Evolutionary conservation across 192 early-diverging fungal species (phyloP), one percentile per base, ranked within the genome.

Genomic region (Backusella westeae): DNA sequence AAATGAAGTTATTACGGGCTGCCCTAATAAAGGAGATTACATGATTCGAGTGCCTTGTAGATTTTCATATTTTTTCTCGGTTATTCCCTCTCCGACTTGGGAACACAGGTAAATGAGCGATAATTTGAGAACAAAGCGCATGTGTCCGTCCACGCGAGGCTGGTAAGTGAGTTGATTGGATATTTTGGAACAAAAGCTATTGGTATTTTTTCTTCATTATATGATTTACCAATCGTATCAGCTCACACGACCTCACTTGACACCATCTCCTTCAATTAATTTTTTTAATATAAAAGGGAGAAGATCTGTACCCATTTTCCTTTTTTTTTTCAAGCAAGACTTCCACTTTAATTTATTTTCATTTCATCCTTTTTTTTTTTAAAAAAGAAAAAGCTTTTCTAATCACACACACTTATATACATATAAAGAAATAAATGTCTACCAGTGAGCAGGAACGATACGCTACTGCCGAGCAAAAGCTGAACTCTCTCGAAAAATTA

Each of bases 401-500:
- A 53, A 19, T 72, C 49, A 34, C 26, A 72, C 26, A 36, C 66
- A 29, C 12, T 19, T 23, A 49, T 23, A 56, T 23, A 26, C 8
- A 39, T 39, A 39, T 39, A 39, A 10, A 39, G 8, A 39, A 23
- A 10, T 21, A 67, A 66, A 78, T 78, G 77, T 26, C 77, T 68
- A 17, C 39, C 49, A 35, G 12, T 32, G 14, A 77, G 38, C 69
- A 71, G 26, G 52, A 72, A 10, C 69, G 49, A 23, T 68, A 73
- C 34, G 71, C 75, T 49, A 69, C 67, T 44, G 80, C 80, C 29
- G 75, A 76, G 63, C 42, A 67, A n/a, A 77, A 77, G 49, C 38
- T 81, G 34, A 21, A 73, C 21, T 73, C 71, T 52, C 67, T 81
- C 32, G 75, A 81, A 38, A 81, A 56, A 15, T 67, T 81, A 15